Percentiles rank a stretch among this genome's conserved stretches.
Evolutionary conservation across 768 basidiomycete genomes (phyloP).

Genomic region (Phlebiopsis flavidoalba): DNA sequence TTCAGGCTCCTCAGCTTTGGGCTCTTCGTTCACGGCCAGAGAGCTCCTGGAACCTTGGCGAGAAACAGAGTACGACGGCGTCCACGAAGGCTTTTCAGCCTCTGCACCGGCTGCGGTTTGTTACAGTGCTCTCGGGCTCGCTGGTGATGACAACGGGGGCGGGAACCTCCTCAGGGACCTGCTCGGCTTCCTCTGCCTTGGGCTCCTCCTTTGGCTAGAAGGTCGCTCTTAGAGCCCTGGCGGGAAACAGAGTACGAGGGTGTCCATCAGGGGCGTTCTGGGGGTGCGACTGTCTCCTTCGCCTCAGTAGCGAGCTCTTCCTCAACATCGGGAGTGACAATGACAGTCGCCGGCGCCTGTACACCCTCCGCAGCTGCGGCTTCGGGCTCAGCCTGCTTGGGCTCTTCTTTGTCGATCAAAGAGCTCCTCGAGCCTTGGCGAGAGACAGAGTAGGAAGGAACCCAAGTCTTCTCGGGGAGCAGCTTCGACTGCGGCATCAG

Average conservation of each 20-base stretch:
- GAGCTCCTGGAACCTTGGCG: slow-evolving; percentile 10
- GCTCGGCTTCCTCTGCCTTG: background rate
- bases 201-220: background rate
- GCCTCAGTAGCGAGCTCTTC: background rate
- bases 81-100: slow-evolving; percentile 7
- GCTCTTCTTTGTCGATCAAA: background rate
- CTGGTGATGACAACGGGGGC: background rate
- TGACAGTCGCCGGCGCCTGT: background rate
- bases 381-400: slow-evolving; percentile 19
- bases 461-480: background rate
- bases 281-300: slow-evolving; percentile 3
- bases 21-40: background rate
- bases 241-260: slow-evolving; percentile 11
- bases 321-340: background rate
- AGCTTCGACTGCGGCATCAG: background rate
- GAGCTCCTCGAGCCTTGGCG: slow-evolving; percentile 8
- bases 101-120: background rate
- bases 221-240: slow-evolving; percentile 4
- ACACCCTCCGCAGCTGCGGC: background rate
- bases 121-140: background rate
- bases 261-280: background rate
- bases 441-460: slow-evolving; percentile 8
- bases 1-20: background rate
- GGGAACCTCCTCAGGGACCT: background rate
- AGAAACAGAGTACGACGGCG: slow-evolving; percentile 13